A percentile compares a stretch with the other conserved stretches of the same genome.
phyloP scores from a whole-genome alignment of 73 alveolate species.

The Paramecium pentaurelia region DNA sequence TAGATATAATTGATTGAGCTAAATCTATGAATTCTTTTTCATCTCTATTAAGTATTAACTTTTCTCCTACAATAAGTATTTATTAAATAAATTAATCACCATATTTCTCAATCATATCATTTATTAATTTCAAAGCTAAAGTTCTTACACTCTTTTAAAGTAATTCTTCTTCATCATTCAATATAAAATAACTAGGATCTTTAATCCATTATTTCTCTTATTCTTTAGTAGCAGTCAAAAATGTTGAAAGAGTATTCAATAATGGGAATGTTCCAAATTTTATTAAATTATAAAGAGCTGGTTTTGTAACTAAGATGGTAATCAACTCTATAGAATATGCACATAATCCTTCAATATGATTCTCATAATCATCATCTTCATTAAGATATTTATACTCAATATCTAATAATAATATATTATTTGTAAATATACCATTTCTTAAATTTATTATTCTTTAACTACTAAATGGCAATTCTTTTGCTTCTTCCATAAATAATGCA shows the following conservation, averaged over 20 bases:
- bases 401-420: background rate
- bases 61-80: slow-evolving; percentile 54
- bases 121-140: slow-evolving; percentile 43
- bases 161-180: slow-evolving; percentile 58
- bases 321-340: slow-evolving; percentile 54
- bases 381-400: slow-evolving; percentile 49
- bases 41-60: slow-evolving; percentile 48
- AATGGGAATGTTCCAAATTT: slow-evolving; percentile 56
- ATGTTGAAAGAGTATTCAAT: slow-evolving; percentile 33
- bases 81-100: slow-evolving; percentile 42
- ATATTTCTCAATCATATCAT: slow-evolving; percentile 51
- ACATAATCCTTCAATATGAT: slow-evolving; percentile 58
- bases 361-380: slow-evolving; percentile 59
- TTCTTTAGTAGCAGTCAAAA: slow-evolving; percentile 24
- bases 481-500: background rate
- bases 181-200: slow-evolving; percentile 59
- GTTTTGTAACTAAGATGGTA: slow-evolving; percentile 55
- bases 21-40: slow-evolving; percentile 29
- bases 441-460: background rate
- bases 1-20: background rate
- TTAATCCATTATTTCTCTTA: slow-evolving; percentile 57
- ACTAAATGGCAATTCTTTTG: background rate
- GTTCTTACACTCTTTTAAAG: slow-evolving; percentile 52
- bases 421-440: background rate
- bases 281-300: slow-evolving; percentile 45